Evolutionary conservation across 2,329 filamentous ascomycete genomes (phyloP), one percentile per base, ranked within the genome.

Genomic region (Ceratocystiopsis sp.): DNA sequence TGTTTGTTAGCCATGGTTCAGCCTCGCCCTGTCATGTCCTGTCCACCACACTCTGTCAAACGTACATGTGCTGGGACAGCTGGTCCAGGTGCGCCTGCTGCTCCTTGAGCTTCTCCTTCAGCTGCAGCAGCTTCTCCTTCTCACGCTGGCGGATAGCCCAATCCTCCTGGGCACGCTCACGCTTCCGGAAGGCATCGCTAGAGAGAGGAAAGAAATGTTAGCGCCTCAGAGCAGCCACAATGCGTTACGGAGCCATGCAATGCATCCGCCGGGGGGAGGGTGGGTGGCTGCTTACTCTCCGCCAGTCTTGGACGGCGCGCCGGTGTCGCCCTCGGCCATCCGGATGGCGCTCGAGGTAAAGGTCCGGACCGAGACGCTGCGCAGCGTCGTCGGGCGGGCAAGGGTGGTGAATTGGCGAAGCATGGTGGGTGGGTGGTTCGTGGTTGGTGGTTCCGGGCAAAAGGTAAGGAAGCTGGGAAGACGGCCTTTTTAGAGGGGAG

Each of bases 111-210:
- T 75, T 77, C 66, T 73, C 69, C 64, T 75, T 80, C 54, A 94
- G 77, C 59, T 75, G 74, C 42, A 73, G 54, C 49, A 95, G 80
- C 84, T 94, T 95, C 68, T 87, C 78, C 66, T 78, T 76, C 74
- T 96, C 91, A 59, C 86, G 83, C 67, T 82, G 69, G 56, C 77
- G 76, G 65, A 98, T 86, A 65, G 82, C 84, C 54, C 75, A 75
- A 61, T 86, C 80, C 68, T 96, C 91, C 59, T 68, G 72, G 52
- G 89, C 89, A 59, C 80, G 75, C 66, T 98, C 91, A 55, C 91
- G 85, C 66, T 80, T 81, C 66, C 80, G 84, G 75, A 95, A 98
- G 45, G 84, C 77, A 59, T 98, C 89, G 54, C 89, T 93, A 52
- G 25, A 29, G 25, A 29, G 25, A 11, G 25, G 25, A 11, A 11